Base-by-base conservation (phyloP, 305 asterid genomes). In the Fraxinus dipetala region DNA sequence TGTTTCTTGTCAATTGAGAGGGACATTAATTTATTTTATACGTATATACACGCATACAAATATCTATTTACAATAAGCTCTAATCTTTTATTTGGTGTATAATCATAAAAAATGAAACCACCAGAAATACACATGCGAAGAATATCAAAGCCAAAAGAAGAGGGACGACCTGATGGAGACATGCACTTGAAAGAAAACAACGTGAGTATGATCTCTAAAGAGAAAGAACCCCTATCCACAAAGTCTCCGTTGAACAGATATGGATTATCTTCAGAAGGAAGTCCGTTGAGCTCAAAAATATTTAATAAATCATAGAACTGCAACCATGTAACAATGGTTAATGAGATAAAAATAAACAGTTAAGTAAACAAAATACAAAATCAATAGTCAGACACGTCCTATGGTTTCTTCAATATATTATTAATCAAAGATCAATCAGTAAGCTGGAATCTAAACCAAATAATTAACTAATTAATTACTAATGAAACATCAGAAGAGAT, bases 211-310 rank as follows among this genome's bases (percentile, higher is more conserved):
- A 95, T 94, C 90, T 95, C 99, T n/a, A 96, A 65, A 72, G 99
- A 96, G 81, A 96, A 96, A 5, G 99, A 96, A 38, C 98, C 99
- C 85, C 98, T 94, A 87, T 96, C 99, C 51, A 96, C 98, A 51
- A 94, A 94, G 90, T 96, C 99, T 75, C 99, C 98, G 77, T 96
- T 96, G 91, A 96, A 96, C 82, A 96, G 93, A 89, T 96, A 96
- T 0, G 98, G 99, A 89, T 96, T 96, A 83, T 96, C 98, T 81
- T 93, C 98, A 0, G 99, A 92, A 7, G 99, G 99, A 83, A 96
- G 95, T 76, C 99, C 99, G 83, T 96, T 96, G 87, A 96, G 97
- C 94, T 94, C 99, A 88, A 96, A 96, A 83, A 96, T 93, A 86
- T 96, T 94, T 45, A 96, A 81, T 85, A 96, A 90, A 83, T 96